These are phyloP conservation scores for Gaeumannomyces sp. DNA, from an alignment of 2,329 filamentous ascomycete species.

Conservation along the genomic window DNA sequence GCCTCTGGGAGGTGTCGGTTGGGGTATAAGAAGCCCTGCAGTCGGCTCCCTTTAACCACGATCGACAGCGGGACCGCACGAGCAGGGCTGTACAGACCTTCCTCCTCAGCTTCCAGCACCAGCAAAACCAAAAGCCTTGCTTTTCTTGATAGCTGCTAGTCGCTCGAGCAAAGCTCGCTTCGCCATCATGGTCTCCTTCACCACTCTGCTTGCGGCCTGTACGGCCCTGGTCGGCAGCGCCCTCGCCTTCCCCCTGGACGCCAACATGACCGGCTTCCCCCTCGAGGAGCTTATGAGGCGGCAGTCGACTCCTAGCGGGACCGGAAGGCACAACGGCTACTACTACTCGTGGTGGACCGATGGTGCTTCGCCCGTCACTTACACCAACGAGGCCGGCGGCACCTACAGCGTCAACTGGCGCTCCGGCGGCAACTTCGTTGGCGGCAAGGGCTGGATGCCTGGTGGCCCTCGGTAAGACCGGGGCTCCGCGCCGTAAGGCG, in stretches of 20 bases:
- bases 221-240: constrained; percentile 25
- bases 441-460: constrained; percentile 51
- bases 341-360: constrained; percentile 58
- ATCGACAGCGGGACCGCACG: background rate
- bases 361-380: constrained; percentile 40
- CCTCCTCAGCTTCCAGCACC: background rate
- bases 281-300: constrained; percentile 20
- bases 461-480: background rate
- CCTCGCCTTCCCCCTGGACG: constrained; percentile 26
- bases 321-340: constrained; percentile 49
- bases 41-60: background rate
- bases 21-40: background rate
- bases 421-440: constrained; percentile 44
- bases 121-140: background rate
- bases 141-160: background rate
- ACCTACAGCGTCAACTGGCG: constrained; percentile 44
- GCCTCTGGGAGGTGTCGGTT: background rate
- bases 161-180: too few species aligned
- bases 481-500: too few species aligned
- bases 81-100: background rate
- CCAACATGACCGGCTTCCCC: constrained; percentile 25
- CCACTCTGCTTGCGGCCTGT: constrained; percentile 30
- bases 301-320: constrained; percentile 34
- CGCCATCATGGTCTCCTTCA: constrained; percentile 32
- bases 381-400: constrained; percentile 44